Conservation (phyloP, 2,329 filamentous ascomycete genomes). For the Aspergillus vadensis region DNA sequence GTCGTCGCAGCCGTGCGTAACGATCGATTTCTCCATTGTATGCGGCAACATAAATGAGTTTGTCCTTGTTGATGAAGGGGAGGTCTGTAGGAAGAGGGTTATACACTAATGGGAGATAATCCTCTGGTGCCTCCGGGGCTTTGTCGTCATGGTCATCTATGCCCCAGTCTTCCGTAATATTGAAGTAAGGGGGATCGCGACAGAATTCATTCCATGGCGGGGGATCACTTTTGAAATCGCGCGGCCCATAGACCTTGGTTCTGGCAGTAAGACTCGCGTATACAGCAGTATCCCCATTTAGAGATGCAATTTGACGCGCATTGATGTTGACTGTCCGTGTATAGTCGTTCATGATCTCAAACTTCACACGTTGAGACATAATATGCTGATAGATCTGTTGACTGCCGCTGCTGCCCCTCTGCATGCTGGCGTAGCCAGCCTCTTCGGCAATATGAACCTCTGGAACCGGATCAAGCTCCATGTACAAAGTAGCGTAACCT, state of each 20-base stretch:
- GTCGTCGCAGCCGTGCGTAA: slow-evolving; percentile 40
- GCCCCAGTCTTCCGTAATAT: too few species aligned
- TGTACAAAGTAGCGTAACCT: slow-evolving; percentile 22
- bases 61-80: slow-evolving; percentile 41
- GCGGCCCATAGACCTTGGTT: slow-evolving; percentile 10
- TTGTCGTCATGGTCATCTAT: too few species aligned
- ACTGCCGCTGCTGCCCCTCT: slow-evolving; percentile 10
- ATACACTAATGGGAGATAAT: slow-evolving; percentile 20
- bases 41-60: slow-evolving; percentile 42
- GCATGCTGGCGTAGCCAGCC: not conserved
- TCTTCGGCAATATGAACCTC: slow-evolving; percentile 26
- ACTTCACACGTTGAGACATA: slow-evolving; percentile 11
- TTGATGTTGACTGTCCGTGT: slow-evolving; percentile 13
- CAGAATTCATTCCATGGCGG: not conserved
- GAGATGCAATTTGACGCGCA: too few species aligned
- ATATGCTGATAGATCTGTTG: slow-evolving; percentile 19
- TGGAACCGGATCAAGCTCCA: slow-evolving; percentile 21
- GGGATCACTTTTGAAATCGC: not conserved
- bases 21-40: slow-evolving; percentile 46
- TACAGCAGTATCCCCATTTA: slow-evolving; percentile 1
- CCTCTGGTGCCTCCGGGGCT: not conserved
- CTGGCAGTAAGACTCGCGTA: slow-evolving; percentile 18
- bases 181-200: too few species aligned
- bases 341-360: slow-evolving; percentile 23
- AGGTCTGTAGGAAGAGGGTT: slow-evolving; percentile 40